A percentile compares a stretch with the other conserved stretches of the same genome.
Conservation (phyloP, 495 filamentous ascomycete genomes). For the Penicillium verhagenii region DNA sequence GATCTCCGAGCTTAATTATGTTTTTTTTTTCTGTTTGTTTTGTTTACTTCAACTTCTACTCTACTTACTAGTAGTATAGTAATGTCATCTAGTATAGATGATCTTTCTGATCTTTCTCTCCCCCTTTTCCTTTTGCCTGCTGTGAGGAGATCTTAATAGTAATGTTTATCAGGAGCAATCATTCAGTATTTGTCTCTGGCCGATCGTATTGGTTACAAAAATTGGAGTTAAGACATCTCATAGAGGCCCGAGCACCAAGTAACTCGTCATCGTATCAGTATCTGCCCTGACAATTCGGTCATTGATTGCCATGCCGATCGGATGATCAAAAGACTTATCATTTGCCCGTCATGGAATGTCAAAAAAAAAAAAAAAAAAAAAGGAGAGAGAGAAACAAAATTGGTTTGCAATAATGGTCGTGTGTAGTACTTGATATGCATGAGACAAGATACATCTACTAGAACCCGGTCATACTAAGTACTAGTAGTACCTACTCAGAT, state of each 20-base stretch:
- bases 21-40: neutral
- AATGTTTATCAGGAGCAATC: neutral
- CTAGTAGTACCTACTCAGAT: neutral
- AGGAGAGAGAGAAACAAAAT: neutral
- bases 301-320: neutral
- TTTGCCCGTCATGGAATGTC: neutral
- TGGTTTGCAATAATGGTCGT: neutral
- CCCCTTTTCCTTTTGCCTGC: neutral
- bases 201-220: neutral
- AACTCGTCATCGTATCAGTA: neutral
- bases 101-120: no score
- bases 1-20: conserved; percentile 10
- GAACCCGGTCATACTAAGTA: neutral
- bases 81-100: no score
- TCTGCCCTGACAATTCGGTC: neutral
- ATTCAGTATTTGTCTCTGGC: neutral
- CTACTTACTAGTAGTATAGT: no score
- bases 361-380: neutral
- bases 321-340: neutral
- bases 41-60: no score
- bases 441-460: neutral
- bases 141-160: neutral
- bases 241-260: conserved; percentile 4
- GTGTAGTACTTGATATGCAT: neutral
- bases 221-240: neutral